Conservation (phyloP, 345 rosid genomes). For the Hibiscus syriacus region DNA sequence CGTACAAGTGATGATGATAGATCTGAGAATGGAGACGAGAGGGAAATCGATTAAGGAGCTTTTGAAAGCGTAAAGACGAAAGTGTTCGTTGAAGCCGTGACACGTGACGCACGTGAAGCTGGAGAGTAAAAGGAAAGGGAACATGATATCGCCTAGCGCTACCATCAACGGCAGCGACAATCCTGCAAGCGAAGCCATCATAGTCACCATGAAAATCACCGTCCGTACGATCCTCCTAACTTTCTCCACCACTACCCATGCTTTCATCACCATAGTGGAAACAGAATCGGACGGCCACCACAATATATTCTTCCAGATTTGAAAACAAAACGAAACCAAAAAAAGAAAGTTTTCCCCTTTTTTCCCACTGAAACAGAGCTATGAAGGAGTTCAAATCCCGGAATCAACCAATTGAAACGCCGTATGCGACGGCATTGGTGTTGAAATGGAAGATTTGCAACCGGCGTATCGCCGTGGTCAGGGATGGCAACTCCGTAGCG, state of each 20-base stretch:
- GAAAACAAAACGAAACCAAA: not conserved
- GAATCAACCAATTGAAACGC: conserved; percentile 9
- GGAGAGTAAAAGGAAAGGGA: conserved; percentile 54
- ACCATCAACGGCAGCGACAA: conserved; percentile 87
- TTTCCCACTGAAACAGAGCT: not conserved
- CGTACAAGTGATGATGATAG: conserved; percentile 67
- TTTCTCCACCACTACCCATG: conserved; percentile 53
- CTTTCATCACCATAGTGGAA: conserved; percentile 31
- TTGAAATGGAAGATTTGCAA: not conserved
- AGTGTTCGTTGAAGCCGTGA: conserved; percentile 51
- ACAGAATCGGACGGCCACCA: conserved; percentile 1
- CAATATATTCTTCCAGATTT: not conserved
- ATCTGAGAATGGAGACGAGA: conserved; percentile 75
- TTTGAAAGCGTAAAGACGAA: conserved; percentile 62
- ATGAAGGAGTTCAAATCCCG: conserved; percentile 28
- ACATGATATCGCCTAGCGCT: conserved; percentile 58
- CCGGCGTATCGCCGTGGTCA: not conserved
- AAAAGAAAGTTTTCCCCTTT: not conserved
- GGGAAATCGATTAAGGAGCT: conserved; percentile 79
- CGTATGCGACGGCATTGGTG: conserved; percentile 15
- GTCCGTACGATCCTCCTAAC: conserved; percentile 59
- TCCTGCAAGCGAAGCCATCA: conserved; percentile 72
- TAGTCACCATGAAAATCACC: conserved; percentile 74
- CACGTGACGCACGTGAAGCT: conserved; percentile 76
- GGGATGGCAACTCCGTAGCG: not conserved